phyloP scores from a whole-genome alignment of 2,329 filamentous ascomycete genomes.

The Phaeoacremonium minimum region DNA sequence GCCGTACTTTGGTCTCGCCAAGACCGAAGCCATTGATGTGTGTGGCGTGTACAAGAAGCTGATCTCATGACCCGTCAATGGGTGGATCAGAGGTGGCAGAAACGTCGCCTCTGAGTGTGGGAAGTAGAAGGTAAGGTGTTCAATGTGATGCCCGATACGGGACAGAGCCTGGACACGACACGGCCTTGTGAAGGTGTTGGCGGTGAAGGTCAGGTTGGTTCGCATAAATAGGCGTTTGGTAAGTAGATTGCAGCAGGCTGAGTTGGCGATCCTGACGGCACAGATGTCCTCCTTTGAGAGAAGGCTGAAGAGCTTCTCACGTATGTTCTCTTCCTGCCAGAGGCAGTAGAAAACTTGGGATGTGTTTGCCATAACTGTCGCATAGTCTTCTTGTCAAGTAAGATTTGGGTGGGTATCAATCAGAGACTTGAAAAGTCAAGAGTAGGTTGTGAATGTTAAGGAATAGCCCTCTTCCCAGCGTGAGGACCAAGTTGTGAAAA shows the following conservation, averaged over 20 bases:
- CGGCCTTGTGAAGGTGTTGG: conserved; percentile 72
- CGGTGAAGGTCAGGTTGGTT: conserved; percentile 65
- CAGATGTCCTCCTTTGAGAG: conserved; percentile 49
- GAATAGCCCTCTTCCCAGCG: conserved; percentile 8
- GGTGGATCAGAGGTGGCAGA: conserved; percentile 78
- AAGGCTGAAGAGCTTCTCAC: conserved; percentile 43
- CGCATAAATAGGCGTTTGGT: conserved; percentile 67
- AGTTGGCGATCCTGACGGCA: conserved; percentile 61
- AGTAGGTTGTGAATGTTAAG: not conserved
- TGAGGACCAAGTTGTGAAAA: conserved; percentile 4
- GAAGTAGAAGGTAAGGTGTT: conserved; percentile 73
- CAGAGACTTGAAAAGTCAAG: not conserved
- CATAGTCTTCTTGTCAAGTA: conserved; percentile 47
- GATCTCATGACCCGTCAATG: conserved; percentile 70
- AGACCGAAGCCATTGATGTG: conserved; percentile 56
- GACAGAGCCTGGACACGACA: conserved; percentile 69
- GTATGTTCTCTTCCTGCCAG: conserved; percentile 47
- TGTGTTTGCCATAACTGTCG: conserved; percentile 45
- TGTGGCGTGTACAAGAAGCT: conserved; percentile 80
- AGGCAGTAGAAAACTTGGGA: conserved; percentile 50
- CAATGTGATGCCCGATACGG: conserved; percentile 73
- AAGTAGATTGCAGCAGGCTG: conserved; percentile 66
- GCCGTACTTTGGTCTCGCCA: conserved; percentile 72
- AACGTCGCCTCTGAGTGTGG: conserved; percentile 76
- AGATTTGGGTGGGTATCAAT: not conserved